These are phyloP conservation scores for Orobanche coerulescens DNA, from an alignment of 257 asterid species.

Conservation along the genomic window DNA sequence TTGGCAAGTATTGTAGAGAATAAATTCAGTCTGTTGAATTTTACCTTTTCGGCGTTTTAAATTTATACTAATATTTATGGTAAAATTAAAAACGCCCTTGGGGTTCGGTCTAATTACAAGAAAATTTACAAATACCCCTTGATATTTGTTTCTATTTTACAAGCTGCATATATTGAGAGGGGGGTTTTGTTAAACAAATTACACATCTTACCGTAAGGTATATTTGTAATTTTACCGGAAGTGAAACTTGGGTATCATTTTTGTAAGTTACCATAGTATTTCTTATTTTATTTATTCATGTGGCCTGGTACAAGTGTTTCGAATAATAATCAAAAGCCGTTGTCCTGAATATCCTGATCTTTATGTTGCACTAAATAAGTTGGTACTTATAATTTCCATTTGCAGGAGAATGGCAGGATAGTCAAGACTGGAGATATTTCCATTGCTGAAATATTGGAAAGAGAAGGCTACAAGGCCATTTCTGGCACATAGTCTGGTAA, in stretches of 20 bases:
- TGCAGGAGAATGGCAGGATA: conserved; percentile 85
- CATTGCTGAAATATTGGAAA: conserved; percentile 62
- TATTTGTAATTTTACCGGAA: no score
- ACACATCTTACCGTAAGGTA: no score
- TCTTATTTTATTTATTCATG: not conserved
- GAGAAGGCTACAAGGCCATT: conserved; percentile 74
- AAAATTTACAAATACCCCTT: not conserved
- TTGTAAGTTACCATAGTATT: not conserved
- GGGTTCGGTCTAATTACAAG: not conserved
- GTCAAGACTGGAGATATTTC: conserved; percentile 82
- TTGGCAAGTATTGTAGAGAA: not conserved
- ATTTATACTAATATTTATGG: not conserved
- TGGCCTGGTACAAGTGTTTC: not conserved
- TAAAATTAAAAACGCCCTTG: not conserved
- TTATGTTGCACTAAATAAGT: no score
- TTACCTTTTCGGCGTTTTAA: not conserved
- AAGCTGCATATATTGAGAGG: not conserved
- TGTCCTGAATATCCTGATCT: no score
- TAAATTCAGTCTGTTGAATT: not conserved
- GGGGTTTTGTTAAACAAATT: no score
- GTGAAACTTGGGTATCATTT: no score
- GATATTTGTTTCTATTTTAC: not conserved
- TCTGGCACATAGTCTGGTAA: conserved; percentile 27
- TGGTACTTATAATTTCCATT: not conserved
- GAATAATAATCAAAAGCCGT: no score